Evolutionary conservation across 345 rosid species (phyloP), one percentile per base, ranked within the genome.

Genomic region (Isatis tinctoria): DNA sequence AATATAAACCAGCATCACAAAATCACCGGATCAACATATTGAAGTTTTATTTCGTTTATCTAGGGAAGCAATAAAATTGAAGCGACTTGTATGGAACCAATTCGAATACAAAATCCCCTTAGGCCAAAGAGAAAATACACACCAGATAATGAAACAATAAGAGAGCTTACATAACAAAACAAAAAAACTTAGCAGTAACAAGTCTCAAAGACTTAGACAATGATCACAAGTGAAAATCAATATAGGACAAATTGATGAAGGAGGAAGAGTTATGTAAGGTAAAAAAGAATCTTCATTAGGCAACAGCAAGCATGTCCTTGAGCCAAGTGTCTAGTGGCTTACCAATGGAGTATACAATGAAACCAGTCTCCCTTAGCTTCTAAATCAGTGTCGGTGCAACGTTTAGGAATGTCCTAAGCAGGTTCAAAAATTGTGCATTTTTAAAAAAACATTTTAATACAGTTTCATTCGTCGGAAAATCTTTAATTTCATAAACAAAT

Each of bases 271-370:
- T 33, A 40, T 67, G 37, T 30, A n/a, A 40, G 39, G 13, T 40
- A 26, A 18, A 44, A 69, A 56, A 56, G 35, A 70, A 60, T 71
- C 30, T 24, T 36, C 20, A n/a, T 71, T 63, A 76, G 17, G 75
- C 67, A 39, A 76, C 53, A 14, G 71, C 80, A 56, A 71, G 80
- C 80, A 56, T 54, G 72, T 76, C 80, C 67, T 70, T 76, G 12
- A 76, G 75, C 75, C 75, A 76, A 4, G 66, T 41, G 6, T 76
- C 80, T 18, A 76, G 10, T 10, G 80, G 80, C 72, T 80, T 72
- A 30, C 83, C 78, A 10, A 86, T 84, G 2, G 87, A 78, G 76
- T 87, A 92, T 2, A 89, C 97, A 6, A 89, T 82, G 71, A 92
- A 89, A 9, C 97, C 97, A 37, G 88, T 88, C 82, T 83, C 80